A percentile compares a stretch with the other conserved stretches of the same genome.
phyloP scores from a whole-genome alignment of 805 yeast species.

The Nakazawaea anatomiae region DNA sequence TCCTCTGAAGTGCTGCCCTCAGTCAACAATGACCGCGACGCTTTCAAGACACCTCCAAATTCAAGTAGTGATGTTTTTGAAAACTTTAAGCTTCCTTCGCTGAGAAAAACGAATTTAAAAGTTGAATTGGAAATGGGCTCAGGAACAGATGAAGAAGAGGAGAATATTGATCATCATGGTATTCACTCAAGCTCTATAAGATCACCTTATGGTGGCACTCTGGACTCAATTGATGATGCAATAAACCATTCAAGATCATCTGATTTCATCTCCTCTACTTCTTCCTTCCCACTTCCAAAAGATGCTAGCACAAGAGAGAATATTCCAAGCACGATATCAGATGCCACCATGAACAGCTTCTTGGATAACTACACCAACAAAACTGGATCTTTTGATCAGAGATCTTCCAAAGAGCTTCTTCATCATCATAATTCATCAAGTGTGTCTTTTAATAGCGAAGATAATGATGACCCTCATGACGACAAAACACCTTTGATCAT shows the following conservation, averaged over 20 bases:
- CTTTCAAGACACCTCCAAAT: background rate
- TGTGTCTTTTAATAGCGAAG: background rate
- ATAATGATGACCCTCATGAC: background rate
- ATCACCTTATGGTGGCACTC: background rate
- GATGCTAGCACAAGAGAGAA: background rate
- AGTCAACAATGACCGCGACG: background rate
- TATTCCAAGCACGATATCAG: conserved; percentile 6
- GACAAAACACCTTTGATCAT: conserved; percentile 3
- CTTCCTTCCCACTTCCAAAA: background rate
- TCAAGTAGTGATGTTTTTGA: background rate
- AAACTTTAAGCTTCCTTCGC: background rate
- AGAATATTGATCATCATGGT: background rate
- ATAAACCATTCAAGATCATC: background rate
- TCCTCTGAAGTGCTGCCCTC: background rate
- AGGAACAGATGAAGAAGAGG: conserved; percentile 1
- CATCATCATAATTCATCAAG: background rate
- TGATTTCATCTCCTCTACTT: background rate
- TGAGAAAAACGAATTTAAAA: conserved; percentile 1
- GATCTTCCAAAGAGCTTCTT: conserved; percentile 1
- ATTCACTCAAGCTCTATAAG: background rate
- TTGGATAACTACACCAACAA: conserved; percentile 8
- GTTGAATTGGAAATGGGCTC: conserved; percentile 1
- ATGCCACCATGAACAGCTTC: conserved; percentile 10
- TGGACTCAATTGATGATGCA: background rate
- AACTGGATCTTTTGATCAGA: background rate